Conservation (phyloP, 2,329 filamentous ascomycete genomes). For the Neofusicoccum ribis region DNA sequence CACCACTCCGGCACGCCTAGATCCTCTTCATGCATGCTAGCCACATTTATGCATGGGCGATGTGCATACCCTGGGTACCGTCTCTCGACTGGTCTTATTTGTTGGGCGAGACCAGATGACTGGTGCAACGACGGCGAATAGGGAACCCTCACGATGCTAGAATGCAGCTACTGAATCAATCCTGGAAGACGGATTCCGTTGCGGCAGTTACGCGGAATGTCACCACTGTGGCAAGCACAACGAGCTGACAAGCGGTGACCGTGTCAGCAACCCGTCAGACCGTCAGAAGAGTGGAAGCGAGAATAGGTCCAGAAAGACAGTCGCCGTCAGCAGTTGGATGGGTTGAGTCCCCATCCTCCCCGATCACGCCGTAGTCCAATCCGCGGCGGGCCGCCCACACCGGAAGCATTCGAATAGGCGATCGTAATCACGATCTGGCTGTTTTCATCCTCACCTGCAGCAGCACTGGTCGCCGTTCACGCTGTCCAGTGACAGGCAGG, state of each 20-base stretch:
- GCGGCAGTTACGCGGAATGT: neutral
- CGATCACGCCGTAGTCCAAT: neutral
- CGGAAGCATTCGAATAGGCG: neutral
- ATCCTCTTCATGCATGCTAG: constrained; percentile 1
- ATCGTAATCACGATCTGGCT: constrained; percentile 7
- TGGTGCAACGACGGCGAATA: constrained; percentile 6
- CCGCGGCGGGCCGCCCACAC: neutral
- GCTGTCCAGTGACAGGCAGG: neutral
- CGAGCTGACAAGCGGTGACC: neutral
- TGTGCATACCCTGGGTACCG: neutral
- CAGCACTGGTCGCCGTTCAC: neutral
- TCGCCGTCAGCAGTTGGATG: neutral
- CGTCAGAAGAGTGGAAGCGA: neutral
- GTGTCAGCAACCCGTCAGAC: neutral
- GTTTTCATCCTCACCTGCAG: neutral
- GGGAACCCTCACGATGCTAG: neutral
- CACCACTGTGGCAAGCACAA: neutral
- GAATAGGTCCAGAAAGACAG: neutral
- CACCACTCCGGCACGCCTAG: neutral
- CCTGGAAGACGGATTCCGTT: neutral
- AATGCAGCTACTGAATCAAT: neutral
- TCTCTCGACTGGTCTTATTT: neutral
- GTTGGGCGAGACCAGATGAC: neutral
- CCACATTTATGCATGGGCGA: neutral
- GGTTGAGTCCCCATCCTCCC: neutral